Percentiles rank a stretch among this genome's conserved stretches.
Conservation (phyloP, 1,139 yeast genomes). For the Zygotorulaspora mrakii region DNA sequence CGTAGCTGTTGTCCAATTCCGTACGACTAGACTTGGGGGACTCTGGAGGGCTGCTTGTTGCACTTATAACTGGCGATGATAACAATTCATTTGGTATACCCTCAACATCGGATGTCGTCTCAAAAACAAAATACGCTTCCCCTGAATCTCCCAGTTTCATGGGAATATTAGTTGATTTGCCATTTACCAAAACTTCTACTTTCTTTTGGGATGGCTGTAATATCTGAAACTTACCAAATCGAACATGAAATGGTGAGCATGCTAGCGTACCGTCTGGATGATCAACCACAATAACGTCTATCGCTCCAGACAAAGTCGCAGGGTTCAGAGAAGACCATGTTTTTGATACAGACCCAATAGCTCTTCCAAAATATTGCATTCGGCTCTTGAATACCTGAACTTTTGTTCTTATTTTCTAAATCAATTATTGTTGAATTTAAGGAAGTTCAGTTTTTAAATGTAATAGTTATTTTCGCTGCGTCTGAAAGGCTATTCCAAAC, state of each 20-base stretch:
- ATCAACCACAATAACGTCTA: slow-evolving; percentile 94
- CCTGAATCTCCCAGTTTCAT: slow-evolving; percentile 98
- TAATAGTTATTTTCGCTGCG: neutral
- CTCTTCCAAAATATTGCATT: slow-evolving; percentile 97
- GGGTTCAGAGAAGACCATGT: slow-evolving; percentile 98
- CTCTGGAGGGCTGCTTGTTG: slow-evolving; percentile 62
- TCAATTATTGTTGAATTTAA: neutral
- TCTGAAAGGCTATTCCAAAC: neutral
- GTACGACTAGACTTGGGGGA: slow-evolving; percentile 45
- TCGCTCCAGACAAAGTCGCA: slow-evolving; percentile 93
- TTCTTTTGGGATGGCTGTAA: slow-evolving; percentile 95
- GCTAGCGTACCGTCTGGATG: slow-evolving; percentile 78
- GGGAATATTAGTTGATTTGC: slow-evolving; percentile 72
- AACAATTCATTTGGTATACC: slow-evolving; percentile 73
- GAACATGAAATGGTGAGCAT: slow-evolving; percentile 94
- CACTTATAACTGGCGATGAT: slow-evolving; percentile 90
- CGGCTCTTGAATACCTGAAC: slow-evolving; percentile 3
- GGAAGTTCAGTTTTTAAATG: too few relatives aligned
- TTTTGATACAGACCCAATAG: slow-evolving; percentile 89
- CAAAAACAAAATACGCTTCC: slow-evolving; percentile 95
- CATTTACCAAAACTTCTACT: slow-evolving; percentile 85
- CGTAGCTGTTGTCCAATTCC: slow-evolving; percentile 24
- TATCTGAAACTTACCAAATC: slow-evolving; percentile 92
- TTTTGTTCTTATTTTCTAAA: too few relatives aligned
- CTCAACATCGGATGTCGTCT: slow-evolving; percentile 55